A percentile compares a stretch with the other conserved stretches of the same genome.
These are phyloP conservation scores for Xylariaceae sp. DNA, from an alignment of 2,329 filamentous ascomycete genomes.

Conservation along the genomic window DNA sequence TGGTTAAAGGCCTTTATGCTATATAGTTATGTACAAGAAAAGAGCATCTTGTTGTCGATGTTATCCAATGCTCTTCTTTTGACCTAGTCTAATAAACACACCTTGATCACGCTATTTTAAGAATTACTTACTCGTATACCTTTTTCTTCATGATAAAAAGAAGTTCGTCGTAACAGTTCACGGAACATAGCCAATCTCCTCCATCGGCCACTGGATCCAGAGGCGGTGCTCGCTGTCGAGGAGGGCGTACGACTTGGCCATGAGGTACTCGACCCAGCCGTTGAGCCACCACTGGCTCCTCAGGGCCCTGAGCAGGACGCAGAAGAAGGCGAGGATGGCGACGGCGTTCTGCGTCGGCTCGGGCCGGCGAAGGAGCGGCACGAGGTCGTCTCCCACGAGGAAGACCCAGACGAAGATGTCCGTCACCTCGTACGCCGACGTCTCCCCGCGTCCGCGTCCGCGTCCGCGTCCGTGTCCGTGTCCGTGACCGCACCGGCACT, in stretches of 20 bases:
- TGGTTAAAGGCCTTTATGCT: too few species aligned
- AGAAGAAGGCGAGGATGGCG: constrained; percentile 29
- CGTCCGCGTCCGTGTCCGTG: constrained; percentile 4
- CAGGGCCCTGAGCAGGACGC: constrained; percentile 7
- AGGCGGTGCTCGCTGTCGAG: constrained; percentile 14
- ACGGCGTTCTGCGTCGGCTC: constrained; percentile 21
- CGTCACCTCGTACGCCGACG: constrained; percentile 3
- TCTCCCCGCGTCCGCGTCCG: background rate
- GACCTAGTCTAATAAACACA: too few species aligned
- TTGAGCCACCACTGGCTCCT: constrained; percentile 12
- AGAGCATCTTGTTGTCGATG: too few species aligned
- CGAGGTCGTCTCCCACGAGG: constrained; percentile 21
- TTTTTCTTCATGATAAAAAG: too few species aligned
- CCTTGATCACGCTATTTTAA: too few species aligned
- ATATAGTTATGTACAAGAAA: too few species aligned
- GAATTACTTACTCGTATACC: too few species aligned
- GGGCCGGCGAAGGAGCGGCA: constrained; percentile 24
- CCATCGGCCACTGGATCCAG: constrained; percentile 16
- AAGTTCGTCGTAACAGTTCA: too few species aligned
- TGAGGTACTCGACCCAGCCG: constrained; percentile 14
- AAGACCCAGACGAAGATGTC: constrained; percentile 32
- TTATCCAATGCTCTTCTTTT: too few species aligned
- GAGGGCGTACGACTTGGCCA: constrained; percentile 4
- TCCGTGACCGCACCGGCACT: constrained; percentile 9
- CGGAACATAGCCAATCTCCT: constrained; percentile 23